Conservation (phyloP, 2,329 filamentous ascomycete genomes). For the Ophiocordyceps australis region DNA sequence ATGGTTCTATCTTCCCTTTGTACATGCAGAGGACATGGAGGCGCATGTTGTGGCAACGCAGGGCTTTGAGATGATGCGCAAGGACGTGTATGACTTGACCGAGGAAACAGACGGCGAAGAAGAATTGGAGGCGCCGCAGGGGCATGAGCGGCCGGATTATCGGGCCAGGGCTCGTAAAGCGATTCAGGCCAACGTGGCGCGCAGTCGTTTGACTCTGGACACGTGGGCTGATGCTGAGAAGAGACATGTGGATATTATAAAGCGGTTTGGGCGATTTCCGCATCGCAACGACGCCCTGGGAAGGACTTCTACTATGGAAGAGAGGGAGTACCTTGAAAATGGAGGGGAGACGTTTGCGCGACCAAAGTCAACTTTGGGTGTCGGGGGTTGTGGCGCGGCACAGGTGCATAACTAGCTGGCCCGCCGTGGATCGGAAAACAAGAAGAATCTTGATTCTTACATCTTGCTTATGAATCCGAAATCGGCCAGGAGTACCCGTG, state of each 20-base stretch:
- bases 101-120: too few species aligned
- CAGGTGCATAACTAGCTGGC: too few species aligned
- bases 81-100: slow-evolving; percentile 14
- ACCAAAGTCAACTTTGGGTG: too few species aligned
- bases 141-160: too few species aligned
- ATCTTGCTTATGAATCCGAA: too few species aligned
- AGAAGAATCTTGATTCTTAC: too few species aligned
- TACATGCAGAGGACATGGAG: slow-evolving; percentile 34
- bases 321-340: slow-evolving; percentile 27
- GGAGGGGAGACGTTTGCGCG: slow-evolving; percentile 23
- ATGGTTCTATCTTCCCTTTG: slow-evolving; percentile 43
- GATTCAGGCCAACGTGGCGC: slow-evolving; percentile 9
- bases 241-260: slow-evolving; percentile 29
- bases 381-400: too few species aligned
- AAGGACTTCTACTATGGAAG: slow-evolving; percentile 26
- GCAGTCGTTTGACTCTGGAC: slow-evolving; percentile 8
- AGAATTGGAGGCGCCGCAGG: too few species aligned
- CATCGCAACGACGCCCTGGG: slow-evolving; percentile 34
- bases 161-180: too few species aligned
- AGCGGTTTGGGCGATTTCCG: slow-evolving; percentile 38
- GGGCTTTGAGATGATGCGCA: slow-evolving; percentile 12
- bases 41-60: slow-evolving; percentile 20
- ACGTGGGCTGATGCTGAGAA: slow-evolving; percentile 15
- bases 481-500: too few species aligned
- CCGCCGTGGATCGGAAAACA: too few species aligned